These are phyloP conservation scores for Panaeolus papilionaceus DNA, from an alignment of 768 basidiomycete species.

Conservation along the genomic window DNA sequence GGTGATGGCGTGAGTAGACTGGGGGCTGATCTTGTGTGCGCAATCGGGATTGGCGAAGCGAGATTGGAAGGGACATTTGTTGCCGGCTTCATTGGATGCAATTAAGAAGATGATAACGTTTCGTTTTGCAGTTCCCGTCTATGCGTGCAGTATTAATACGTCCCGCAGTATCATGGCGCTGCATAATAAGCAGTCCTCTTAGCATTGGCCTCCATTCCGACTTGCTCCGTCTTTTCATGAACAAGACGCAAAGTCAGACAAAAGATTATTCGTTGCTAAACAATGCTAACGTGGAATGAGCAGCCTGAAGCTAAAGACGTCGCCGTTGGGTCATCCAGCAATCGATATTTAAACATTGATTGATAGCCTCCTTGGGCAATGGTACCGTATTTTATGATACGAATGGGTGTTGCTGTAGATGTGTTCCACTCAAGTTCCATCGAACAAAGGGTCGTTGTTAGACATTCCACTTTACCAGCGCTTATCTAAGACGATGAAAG, in stretches of 20 bases:
- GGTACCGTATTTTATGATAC: too few relatives aligned
- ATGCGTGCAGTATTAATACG: background rate
- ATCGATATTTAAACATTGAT: too few relatives aligned
- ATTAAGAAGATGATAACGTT: background rate
- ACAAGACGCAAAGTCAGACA: background rate
- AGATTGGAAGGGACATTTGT: background rate
- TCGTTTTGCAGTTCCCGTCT: background rate
- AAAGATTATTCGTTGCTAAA: background rate
- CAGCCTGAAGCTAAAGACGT: background rate
- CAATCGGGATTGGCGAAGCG: background rate
- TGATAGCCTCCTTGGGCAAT: too few relatives aligned
- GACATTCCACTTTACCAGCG: background rate
- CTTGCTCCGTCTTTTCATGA: background rate
- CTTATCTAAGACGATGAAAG: background rate
- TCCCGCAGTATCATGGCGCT: background rate
- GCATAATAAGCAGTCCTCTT: background rate
- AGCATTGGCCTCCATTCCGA: background rate
- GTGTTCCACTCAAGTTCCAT: background rate
- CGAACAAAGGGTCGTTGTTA: background rate
- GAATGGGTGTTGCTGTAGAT: background rate
- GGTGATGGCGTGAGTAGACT: background rate
- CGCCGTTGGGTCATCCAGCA: background rate
- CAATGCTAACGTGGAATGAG: background rate
- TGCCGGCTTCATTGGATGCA: background rate
- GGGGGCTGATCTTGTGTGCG: background rate